Evolutionary conservation across 2,329 filamentous ascomycete genomes (phyloP), one percentile per base, ranked within the genome.

Genomic region (Chaetomium sp.): DNA sequence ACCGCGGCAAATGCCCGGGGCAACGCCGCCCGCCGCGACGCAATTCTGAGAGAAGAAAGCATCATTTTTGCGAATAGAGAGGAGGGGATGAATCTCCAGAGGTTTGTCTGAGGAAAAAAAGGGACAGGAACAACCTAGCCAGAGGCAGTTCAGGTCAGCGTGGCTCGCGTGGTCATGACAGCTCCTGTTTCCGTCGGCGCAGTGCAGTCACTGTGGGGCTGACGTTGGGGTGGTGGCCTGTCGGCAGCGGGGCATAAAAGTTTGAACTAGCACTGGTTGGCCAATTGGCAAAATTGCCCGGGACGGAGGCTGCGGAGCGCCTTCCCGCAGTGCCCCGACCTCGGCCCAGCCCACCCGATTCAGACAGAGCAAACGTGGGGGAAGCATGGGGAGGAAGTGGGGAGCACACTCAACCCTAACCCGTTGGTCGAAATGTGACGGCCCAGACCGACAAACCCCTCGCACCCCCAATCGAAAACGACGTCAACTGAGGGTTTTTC

Each of bases 11-110:
- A 73, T 70, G 76, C 77, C 70, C 79, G 72, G 68, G 78, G 73
- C 66, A 78, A 73, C 67, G 75, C 76, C 54, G 78, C 80, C 74
- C 81, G 82, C 72, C 85, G 81, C 75, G 80, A 78, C 69, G 81
- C 82, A 70, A 83, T 73, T 77, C 84, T 81, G 70, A 86, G 76
- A 65, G 83, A 79, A 63, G 85, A 84, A 72, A 87, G 78, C 85
- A 87, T 87, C 59, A 68, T 82, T 78, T 57, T 35, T 58, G 66
- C 9, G 57, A 25, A 38, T 21, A 50, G 16, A 45, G n/a, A 42
- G 45, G 49, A 23, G 42, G 8, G 2, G n/a, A 16, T n/a, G 60
- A 62, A 21, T 31, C 47, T 49, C n/a, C 38, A 29, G 38, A 45
- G 49, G 54, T 42, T 45, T 54, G 29, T 42, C 16, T 60, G 47